Evolutionary conservation across 352 stramenopile species (phyloP).

Genomic region (Globisporangium okanoganense): DNA sequence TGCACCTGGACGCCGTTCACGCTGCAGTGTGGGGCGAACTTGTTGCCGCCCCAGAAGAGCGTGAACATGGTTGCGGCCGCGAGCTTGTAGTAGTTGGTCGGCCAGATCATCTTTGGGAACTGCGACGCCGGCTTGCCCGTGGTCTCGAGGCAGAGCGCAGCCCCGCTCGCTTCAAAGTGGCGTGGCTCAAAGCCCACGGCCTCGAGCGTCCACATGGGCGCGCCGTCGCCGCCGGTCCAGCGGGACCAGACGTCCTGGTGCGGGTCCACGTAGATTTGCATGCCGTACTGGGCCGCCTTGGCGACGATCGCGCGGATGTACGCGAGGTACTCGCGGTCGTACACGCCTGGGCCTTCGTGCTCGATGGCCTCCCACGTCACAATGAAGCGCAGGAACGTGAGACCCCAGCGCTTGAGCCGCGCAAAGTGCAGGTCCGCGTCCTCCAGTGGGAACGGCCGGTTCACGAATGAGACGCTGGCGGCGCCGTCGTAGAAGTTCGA

Average conservation of each 20-base stretch:
- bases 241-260: constrained; percentile 93
- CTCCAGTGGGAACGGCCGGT: constrained; percentile 80
- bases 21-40: constrained; percentile 59
- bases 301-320: constrained; percentile 70
- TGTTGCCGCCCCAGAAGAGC: constrained; percentile 82
- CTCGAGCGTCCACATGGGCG: constrained; percentile 88
- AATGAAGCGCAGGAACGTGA: constrained; percentile 81
- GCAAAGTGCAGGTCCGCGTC: constrained; percentile 80
- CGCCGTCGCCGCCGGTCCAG: constrained; percentile 87
- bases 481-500: constrained; percentile 51
- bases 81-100: constrained; percentile 90
- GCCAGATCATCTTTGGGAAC: constrained; percentile 91
- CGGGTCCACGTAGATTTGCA: constrained; percentile 85
- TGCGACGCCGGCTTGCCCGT: constrained; percentile 27
- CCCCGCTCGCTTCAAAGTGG: constrained; percentile 68
- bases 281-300: constrained; percentile 52
- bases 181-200: constrained; percentile 68
- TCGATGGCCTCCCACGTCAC: constrained; percentile 91
- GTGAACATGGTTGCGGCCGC: constrained; percentile 90
- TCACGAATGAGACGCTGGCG: constrained; percentile 65
- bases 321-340: constrained; percentile 78
- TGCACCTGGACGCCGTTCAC: constrained; percentile 80
- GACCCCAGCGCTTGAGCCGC: constrained; percentile 75
- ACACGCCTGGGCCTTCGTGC: constrained; percentile 73
- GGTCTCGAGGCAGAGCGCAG: constrained; percentile 73